Percentiles rank a stretch among this genome's conserved stretches.
phyloP scores from a whole-genome alignment of 129 eudicot genomes.

The Escallonia rubra region DNA sequence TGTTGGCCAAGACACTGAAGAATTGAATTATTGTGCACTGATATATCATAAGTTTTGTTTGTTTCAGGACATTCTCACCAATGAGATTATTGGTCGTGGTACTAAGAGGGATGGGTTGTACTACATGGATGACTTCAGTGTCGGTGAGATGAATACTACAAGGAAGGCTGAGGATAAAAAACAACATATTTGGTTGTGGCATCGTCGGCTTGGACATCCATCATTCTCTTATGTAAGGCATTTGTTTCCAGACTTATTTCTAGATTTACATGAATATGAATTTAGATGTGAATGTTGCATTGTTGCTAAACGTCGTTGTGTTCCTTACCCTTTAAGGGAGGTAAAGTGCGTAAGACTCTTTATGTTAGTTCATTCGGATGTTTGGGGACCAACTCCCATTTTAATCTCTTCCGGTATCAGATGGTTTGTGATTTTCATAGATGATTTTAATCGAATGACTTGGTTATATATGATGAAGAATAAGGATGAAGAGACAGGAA shows the following conservation, averaged over 20 bases:
- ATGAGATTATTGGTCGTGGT: too few species aligned
- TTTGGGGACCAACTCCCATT: background rate
- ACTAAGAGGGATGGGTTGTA: too few species aligned
- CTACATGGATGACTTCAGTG: too few species aligned
- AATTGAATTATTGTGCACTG: too few species aligned
- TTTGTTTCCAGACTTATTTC: background rate
- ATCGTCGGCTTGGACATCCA: background rate
- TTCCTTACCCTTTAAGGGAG: background rate
- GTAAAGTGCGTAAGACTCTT: background rate
- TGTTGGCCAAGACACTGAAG: too few species aligned
- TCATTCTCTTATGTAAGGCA: background rate
- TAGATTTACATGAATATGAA: background rate
- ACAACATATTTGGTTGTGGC: background rate
- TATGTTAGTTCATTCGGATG: background rate
- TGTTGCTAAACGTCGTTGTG: background rate
- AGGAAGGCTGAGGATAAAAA: too few species aligned
- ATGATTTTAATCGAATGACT: constrained; percentile 4
- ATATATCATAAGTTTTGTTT: too few species aligned
- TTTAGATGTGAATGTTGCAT: background rate
- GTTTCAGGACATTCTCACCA: too few species aligned
- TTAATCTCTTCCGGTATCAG: background rate
- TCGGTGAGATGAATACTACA: too few species aligned
- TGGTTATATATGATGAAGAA: background rate
- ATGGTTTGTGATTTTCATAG: background rate
- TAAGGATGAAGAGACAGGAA: background rate